Conservation (phyloP, 2,329 filamentous ascomycete species). For the Xylaria sp. region DNA sequence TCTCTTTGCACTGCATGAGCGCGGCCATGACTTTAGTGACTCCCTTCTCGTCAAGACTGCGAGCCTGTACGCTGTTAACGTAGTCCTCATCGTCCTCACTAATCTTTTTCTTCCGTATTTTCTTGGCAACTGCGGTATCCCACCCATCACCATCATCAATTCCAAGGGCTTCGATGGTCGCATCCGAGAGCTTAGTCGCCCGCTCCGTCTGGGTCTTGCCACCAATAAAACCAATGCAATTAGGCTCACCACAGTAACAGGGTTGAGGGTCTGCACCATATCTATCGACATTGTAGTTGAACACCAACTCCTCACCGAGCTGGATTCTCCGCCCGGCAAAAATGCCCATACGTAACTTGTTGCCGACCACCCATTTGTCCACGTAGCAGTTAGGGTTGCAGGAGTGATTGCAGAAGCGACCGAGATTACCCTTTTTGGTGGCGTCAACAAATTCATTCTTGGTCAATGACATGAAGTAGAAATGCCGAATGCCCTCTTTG, state of each 20-base stretch:
- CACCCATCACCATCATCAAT: slow-evolving; percentile 93
- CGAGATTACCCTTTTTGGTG: slow-evolving; percentile 94
- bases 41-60: slow-evolving; percentile 49
- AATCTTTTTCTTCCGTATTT: slow-evolving; percentile 89
- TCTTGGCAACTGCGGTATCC: slow-evolving; percentile 90
- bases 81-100: slow-evolving; percentile 96
- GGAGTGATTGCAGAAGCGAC: slow-evolving; percentile 98
- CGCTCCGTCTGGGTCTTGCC: slow-evolving; percentile 98
- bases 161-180: slow-evolving; percentile 92
- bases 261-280: slow-evolving; percentile 97
- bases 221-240: slow-evolving; percentile 96
- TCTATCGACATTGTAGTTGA: slow-evolving; percentile 99
- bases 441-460: slow-evolving; percentile 98
- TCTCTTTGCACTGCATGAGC: slow-evolving; percentile 97
- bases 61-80: slow-evolving; percentile 74
- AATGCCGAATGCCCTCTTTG: slow-evolving; percentile 96
- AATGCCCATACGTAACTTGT: slow-evolving; percentile 98
- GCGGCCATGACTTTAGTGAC: slow-evolving; percentile 68
- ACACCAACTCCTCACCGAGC: slow-evolving; percentile 93
- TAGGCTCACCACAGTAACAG: slow-evolving; percentile 94
- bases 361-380: slow-evolving; percentile 98
- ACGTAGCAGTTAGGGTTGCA: slow-evolving; percentile 99
- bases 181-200: slow-evolving; percentile 88
- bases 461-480: slow-evolving; percentile 99
- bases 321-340: slow-evolving; percentile 88